A percentile compares a stretch with the other conserved stretches of the same genome.
These are phyloP conservation scores for Phytophthora podocarpi DNA, from an alignment of 352 stramenopile species.

Conservation along the genomic window DNA sequence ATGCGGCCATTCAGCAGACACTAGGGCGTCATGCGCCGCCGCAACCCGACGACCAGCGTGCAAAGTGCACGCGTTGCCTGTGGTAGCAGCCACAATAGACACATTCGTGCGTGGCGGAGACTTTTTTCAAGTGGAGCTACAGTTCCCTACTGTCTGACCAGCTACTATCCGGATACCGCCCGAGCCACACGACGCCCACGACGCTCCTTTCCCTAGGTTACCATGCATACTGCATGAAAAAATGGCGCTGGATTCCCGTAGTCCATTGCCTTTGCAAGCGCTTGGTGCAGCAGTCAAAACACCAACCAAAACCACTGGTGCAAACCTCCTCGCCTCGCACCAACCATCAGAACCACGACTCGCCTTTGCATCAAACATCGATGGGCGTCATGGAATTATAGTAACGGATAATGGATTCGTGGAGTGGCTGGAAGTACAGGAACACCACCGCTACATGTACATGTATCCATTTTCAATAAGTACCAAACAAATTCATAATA, in stretches of 20 bases:
- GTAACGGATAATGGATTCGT: constrained; percentile 10
- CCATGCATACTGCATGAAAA: constrained; percentile 19
- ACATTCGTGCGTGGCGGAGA: constrained; percentile 8
- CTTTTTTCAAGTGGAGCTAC: constrained; percentile 28
- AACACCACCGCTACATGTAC: too few relatives aligned
- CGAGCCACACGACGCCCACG: not conserved
- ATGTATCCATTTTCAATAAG: too few relatives aligned
- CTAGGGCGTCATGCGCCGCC: constrained; percentile 13
- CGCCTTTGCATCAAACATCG: constrained; percentile 12
- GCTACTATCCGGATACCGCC: not conserved
- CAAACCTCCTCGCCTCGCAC: not conserved
- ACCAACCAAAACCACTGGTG: too few relatives aligned
- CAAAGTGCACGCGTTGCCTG: not conserved
- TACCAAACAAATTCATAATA: constrained; percentile 1
- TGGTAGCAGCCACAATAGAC: constrained; percentile 14
- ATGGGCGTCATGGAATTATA: not conserved
- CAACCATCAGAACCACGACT: constrained; percentile 10
- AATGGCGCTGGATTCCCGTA: constrained; percentile 15
- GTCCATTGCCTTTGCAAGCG: too few relatives aligned
- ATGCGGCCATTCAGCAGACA: constrained; percentile 12
- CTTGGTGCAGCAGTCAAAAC: too few relatives aligned
- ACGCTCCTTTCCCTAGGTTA: not conserved
- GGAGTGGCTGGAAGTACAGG: not conserved
- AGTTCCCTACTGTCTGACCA: constrained; percentile 1
- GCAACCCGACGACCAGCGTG: constrained; percentile 19